Base-by-base conservation (phyloP, 176 grass and related monocot genomes). In the Coix lacrymajobi region DNA sequence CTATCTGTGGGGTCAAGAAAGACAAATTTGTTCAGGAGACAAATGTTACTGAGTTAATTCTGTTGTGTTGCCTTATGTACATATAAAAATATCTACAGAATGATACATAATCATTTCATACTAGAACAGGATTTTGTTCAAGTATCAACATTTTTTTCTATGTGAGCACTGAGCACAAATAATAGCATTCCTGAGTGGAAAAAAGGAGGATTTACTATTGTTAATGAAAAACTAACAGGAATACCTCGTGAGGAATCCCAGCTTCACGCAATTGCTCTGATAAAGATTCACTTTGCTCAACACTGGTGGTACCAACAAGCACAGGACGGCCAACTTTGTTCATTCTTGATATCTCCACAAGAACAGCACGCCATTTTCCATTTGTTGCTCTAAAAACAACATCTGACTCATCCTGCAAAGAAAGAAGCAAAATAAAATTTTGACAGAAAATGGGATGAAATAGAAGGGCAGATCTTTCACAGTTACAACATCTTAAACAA, bases 291-390 rank as follows among this genome's bases (percentile, higher is more conserved):
- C 92, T 98, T 84, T 95, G 96, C 79, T 98, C 96, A 78, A 98
- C 96, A 19, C 96, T 98, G 71, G 96, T 98, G 66, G 96, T 98
- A 81, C 96, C 96, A 82, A 98, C 96, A 88, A 98, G 92, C 65
- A 98, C 92, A 75, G 96, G 96, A 49, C 96, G 90, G 20, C 92
- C 92, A 79, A 84, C 79, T 80, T 98, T 98, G 62, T 98, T 89
- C 96, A 98, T 98, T 77, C 96, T 91, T 56, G 96, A 90, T 84
- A 95, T 98, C 85, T 98, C 96, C 80, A 98, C 92, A 80, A 93
- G 52, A 80, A 80, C 92, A 84, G 96, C 96, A 80, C 96, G 92
- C 96, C 96, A 98, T 88, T 98, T 95, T 78, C 96, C 96, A 73
- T 69, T 95, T 80, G 90, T 91, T 86, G 92, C 92, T 89, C 96